Base-by-base conservation (phyloP, 73 alveolate genomes). In the Effrenium voratum region DNA sequence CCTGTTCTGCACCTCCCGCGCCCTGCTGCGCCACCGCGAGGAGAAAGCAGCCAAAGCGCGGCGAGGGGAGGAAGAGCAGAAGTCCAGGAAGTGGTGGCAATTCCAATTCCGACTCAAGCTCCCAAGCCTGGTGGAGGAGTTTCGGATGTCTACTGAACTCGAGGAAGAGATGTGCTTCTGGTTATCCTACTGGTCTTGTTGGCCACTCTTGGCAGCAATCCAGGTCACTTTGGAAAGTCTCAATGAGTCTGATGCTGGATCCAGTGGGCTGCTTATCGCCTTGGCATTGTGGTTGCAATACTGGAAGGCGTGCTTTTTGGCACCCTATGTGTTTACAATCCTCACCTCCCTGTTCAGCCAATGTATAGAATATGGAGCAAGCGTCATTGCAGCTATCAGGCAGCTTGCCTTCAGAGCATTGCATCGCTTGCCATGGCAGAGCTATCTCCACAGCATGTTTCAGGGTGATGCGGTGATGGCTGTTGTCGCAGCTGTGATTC, bases 121-220 rank as follows among this genome's bases (percentile, higher is more conserved):
- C n/a, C 38, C 83, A 19, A 45, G 97, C 28, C 83, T 52, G 49
- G 55, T 40, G 59, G 97, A 70, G 15, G 83, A 50, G 24, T 90
- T 90, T 76, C 83, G 88, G 22, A 75, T 76, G 83, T 90, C 97
- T 2, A 40, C 87, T 50, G 88, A 90, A 36, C n/a, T 90, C 41
- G 97, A 90, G 41, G 88, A 90, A 76, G 97, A 90, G n/a, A 46
- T 90, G 88, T 47, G 87, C 13, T 90, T 44, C 45, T 90, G 66
- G 87, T 47, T 90, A n/a, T 90, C 97, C 40, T 90, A 90, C 87
- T 90, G 97, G 97, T 75, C 97, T 30, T 90, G 97, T 32, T 90
- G 97, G 97, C 97, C 97, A n/a, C 59, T 90, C 16, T 40, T 90
- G 3, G 63, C 73, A 19, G 88, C 87, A 45, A n/a, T 90, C 19